Evolutionary conservation across 1,139 yeast species (phyloP).

Genomic region (Protomyces macrosporus): DNA sequence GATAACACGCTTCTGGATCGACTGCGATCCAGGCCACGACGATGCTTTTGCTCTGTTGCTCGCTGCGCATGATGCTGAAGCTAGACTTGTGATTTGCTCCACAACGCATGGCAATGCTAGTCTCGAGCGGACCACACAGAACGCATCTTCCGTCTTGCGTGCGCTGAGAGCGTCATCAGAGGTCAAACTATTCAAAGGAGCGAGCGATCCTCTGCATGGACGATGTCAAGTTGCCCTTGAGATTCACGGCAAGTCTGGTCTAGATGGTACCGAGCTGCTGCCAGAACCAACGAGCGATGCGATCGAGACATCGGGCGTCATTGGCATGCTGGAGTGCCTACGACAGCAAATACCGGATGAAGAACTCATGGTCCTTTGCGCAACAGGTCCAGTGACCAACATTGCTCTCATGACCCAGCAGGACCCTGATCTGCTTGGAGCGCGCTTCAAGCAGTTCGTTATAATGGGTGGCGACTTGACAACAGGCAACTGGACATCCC

Average conservation of each 20-base stretch:
- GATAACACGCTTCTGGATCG: conserved; percentile 55
- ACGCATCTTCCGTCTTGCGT: conserved; percentile 63
- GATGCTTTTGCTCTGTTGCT: conserved; percentile 74
- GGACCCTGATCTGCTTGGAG: conserved; percentile 49
- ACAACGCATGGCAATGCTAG: conserved; percentile 81
- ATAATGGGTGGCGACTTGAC: conserved; percentile 70
- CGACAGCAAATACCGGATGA: conserved; percentile 31
- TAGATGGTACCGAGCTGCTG: conserved; percentile 64
- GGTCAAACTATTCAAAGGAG: conserved; percentile 65
- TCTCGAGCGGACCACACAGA: conserved; percentile 59
- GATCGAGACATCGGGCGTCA: neutral
- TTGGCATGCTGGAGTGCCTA: conserved; percentile 37
- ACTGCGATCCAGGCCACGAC: conserved; percentile 91
- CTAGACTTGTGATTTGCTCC: conserved; percentile 64
- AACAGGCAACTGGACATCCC: conserved; percentile 34
- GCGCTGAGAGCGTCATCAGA: conserved; percentile 47
- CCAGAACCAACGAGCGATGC: conserved; percentile 37
- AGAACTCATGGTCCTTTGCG: conserved; percentile 50
- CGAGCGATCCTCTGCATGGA: conserved; percentile 51
- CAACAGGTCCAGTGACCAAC: conserved; percentile 69
- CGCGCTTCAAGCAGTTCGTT: conserved; percentile 50
- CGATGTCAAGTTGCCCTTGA: conserved; percentile 52
- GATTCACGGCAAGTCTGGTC: conserved; percentile 69
- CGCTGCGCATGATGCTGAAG: conserved; percentile 55
- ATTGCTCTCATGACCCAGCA: conserved; percentile 50